Conservation (phyloP, 352 stramenopile species). For the Phytophthora vignae region DNA sequence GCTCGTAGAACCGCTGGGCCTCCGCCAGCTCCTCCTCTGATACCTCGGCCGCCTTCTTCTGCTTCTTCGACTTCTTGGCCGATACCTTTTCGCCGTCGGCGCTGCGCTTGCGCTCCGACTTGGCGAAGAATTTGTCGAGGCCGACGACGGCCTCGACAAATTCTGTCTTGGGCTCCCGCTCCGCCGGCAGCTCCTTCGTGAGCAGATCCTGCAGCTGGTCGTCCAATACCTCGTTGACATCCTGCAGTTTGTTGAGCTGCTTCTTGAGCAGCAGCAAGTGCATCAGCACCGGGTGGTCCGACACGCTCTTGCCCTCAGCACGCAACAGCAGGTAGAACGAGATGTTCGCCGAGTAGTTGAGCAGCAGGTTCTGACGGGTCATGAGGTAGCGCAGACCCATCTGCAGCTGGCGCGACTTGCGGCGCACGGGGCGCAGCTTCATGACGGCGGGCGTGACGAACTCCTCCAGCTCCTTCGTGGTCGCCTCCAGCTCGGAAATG, state of each 20-base stretch:
- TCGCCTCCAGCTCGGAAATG: constrained; percentile 68
- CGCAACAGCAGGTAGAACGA: constrained; percentile 88
- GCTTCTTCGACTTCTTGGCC: constrained; percentile 54
- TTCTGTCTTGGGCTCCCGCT: constrained; percentile 47
- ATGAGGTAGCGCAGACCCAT: constrained; percentile 80
- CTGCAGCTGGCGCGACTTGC: constrained; percentile 64
- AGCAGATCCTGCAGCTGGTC: constrained; percentile 73
- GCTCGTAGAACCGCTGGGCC: constrained; percentile 82
- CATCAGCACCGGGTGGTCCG: constrained; percentile 79
- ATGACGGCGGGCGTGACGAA: constrained; percentile 72
- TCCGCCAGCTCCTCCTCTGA: constrained; percentile 60
- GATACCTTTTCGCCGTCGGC: constrained; percentile 11
- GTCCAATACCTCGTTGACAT: constrained; percentile 64
- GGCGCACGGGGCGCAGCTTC: constrained; percentile 75
- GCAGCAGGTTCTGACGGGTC: constrained; percentile 81
- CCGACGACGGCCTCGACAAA: too few species aligned
- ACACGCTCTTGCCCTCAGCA: constrained; percentile 81
- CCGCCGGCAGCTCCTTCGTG: constrained; percentile 65
- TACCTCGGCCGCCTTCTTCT: constrained; percentile 50
- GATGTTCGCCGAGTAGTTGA: constrained; percentile 90
- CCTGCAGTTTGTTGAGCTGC: constrained; percentile 70
- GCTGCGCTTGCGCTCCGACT: constrained; percentile 45
- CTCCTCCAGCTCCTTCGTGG: constrained; percentile 71
- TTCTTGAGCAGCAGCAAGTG: constrained; percentile 83
- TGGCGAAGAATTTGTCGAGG: constrained; percentile 76